phyloP scores from a whole-genome alignment of 2,329 filamentous ascomycete species.

The Phialophora macrospora region DNA sequence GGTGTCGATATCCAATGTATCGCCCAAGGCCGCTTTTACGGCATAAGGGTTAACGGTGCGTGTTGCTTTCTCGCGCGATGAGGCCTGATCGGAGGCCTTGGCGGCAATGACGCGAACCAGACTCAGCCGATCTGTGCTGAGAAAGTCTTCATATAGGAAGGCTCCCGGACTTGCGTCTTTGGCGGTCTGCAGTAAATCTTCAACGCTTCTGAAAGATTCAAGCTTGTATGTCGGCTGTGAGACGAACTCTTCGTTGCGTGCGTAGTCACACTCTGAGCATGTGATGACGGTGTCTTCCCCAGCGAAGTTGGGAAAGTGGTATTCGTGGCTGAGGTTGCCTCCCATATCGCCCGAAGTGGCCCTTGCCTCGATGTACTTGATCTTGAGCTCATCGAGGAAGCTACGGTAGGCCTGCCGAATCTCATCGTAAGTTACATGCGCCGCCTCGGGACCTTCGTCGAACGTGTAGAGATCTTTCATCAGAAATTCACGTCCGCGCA shows the following conservation, averaged over 20 bases:
- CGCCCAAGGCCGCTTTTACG: slow-evolving; percentile 61
- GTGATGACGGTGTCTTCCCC: slow-evolving; percentile 86
- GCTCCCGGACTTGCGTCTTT: neutral
- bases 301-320: slow-evolving; percentile 77
- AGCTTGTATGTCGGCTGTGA: slow-evolving; percentile 43
- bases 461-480: slow-evolving; percentile 99
- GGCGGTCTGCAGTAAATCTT: neutral
- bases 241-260: slow-evolving; percentile 88
- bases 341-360: slow-evolving; percentile 98
- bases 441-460: slow-evolving; percentile 69
- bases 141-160: slow-evolving; percentile 26
- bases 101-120: slow-evolving; percentile 17
- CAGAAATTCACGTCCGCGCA: slow-evolving; percentile 86
- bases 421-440: slow-evolving; percentile 76
- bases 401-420: slow-evolving; percentile 74
- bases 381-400: slow-evolving; percentile 79
- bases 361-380: slow-evolving; percentile 83
- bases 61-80: neutral
- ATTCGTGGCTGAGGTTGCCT: slow-evolving; percentile 90
- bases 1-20: slow-evolving; percentile 70
- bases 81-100: slow-evolving; percentile 3
- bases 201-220: slow-evolving; percentile 5
- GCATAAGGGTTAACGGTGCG: slow-evolving; percentile 61
- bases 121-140: slow-evolving; percentile 32
- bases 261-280: slow-evolving; percentile 74